Conservation (phyloP, 768 basidiomycete genomes). For the Amanita exitialis region DNA sequence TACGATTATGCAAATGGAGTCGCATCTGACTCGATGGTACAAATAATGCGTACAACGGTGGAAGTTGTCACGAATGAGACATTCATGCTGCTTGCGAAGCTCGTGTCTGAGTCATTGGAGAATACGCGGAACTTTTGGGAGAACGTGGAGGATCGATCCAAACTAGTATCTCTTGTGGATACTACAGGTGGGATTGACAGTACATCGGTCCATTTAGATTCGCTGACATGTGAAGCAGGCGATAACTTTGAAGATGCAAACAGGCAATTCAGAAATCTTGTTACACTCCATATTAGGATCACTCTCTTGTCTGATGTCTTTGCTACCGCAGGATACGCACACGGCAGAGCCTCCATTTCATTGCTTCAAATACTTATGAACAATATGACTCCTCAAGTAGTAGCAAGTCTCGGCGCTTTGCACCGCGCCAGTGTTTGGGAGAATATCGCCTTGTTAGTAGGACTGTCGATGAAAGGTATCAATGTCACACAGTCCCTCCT, state of each 20-base stretch:
- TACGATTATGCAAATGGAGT: conserved; percentile 82
- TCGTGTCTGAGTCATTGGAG: conserved; percentile 60
- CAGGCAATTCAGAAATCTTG: conserved; percentile 57
- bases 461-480: conserved; percentile 44
- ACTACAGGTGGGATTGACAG: conserved; percentile 25
- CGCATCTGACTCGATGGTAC: conserved; percentile 79
- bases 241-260: conserved; percentile 44
- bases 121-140: conserved; percentile 71
- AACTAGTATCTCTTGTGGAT: conserved; percentile 56
- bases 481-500: conserved; percentile 31
- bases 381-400: conserved; percentile 48
- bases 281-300: conserved; percentile 69
- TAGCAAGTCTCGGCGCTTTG: conserved; percentile 66
- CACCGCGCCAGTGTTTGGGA: conserved; percentile 85
- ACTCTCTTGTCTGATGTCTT: conserved; percentile 84
- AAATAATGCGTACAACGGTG: conserved; percentile 81
- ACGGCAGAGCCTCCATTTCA: conserved; percentile 65
- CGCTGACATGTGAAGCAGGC: conserved; percentile 19
- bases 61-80: conserved; percentile 79
- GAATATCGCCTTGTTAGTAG: conserved; percentile 66
- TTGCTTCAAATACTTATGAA: conserved; percentile 70
- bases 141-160: conserved; percentile 40
- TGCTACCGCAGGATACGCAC: conserved; percentile 71
- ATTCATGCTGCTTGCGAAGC: conserved; percentile 54
- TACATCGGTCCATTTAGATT: background rate